phyloP scores from a whole-genome alignment of 2,329 filamentous ascomycete species.

The Gremmenia infestans region DNA sequence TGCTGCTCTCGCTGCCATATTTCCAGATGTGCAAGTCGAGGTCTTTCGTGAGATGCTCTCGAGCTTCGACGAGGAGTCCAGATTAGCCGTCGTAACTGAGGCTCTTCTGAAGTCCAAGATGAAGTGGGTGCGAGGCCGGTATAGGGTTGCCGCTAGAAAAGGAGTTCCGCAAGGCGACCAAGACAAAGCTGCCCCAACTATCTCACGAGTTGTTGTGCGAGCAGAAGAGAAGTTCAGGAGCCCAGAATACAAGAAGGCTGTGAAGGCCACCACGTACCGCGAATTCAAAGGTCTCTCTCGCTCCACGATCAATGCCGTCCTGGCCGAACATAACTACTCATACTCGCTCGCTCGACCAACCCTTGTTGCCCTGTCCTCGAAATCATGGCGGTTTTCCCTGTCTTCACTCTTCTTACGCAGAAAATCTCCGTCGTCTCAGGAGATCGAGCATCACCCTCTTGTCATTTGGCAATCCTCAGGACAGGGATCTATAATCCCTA shows the following conservation, averaged over 20 bases:
- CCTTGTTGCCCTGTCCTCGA: conserved; percentile 62
- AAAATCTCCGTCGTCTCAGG: conserved; percentile 47
- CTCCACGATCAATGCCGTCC: conserved; percentile 70
- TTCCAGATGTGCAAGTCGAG: conserved; percentile 75
- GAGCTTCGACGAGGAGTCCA: conserved; percentile 70
- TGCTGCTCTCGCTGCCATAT: conserved; percentile 63
- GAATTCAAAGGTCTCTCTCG: conserved; percentile 73
- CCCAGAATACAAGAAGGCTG: conserved; percentile 62
- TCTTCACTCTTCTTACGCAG: conserved; percentile 65
- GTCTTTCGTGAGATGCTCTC: conserved; percentile 78
- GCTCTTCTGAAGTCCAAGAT: conserved; percentile 67
- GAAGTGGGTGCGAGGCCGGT: conserved; percentile 66
- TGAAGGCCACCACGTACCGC: conserved; percentile 60
- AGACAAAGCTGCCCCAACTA: conserved; percentile 1
- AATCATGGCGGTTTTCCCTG: conserved; percentile 73
- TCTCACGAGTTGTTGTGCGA: conserved; percentile 38
- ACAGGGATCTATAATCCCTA: conserved; percentile 52
- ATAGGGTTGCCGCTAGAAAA: conserved; percentile 40
- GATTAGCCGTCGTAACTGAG: conserved; percentile 72
- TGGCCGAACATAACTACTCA: conserved; percentile 76
- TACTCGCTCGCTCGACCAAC: conserved; percentile 68
- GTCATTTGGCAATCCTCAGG: conserved; percentile 56
- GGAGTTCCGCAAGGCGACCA: conserved; percentile 31
- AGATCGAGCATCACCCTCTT: conserved; percentile 57
- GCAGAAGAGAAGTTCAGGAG: conserved; percentile 63